Evolutionary conservation across 2,329 filamentous ascomycete species (phyloP).

Genomic region (Plenodomus lindquistii): DNA sequence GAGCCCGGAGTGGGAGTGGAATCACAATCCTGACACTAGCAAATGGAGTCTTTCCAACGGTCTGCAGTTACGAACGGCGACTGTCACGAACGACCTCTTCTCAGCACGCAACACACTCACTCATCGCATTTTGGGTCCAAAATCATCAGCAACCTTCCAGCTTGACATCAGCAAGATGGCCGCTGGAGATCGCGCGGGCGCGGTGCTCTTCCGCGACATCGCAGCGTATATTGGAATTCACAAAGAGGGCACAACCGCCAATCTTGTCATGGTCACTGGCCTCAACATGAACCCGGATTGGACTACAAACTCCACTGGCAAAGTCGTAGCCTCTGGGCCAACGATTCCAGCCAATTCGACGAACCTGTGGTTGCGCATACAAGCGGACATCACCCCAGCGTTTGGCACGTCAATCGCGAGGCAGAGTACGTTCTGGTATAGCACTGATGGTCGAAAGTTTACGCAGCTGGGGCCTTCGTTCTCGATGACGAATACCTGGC

Average conservation of each 20-base stretch:
- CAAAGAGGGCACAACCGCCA: slow-evolving; percentile 43
- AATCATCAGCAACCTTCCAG: slow-evolving; percentile 53
- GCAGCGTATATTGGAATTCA: slow-evolving; percentile 59
- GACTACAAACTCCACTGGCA: slow-evolving; percentile 38
- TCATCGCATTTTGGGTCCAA: slow-evolving; percentile 47
- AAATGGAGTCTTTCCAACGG: slow-evolving; percentile 52
- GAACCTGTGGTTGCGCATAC: slow-evolving; percentile 39
- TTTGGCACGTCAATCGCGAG: slow-evolving; percentile 26
- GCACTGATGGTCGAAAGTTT: slow-evolving; percentile 40
- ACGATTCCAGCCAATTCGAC: slow-evolving; percentile 14
- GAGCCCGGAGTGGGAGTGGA: slow-evolving; percentile 61
- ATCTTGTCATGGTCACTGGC: slow-evolving; percentile 43
- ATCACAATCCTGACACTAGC: slow-evolving; percentile 61
- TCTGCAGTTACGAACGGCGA: slow-evolving; percentile 54
- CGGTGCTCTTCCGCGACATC: slow-evolving; percentile 58
- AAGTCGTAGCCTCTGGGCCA: slow-evolving; percentile 30
- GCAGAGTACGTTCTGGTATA: slow-evolving; percentile 43
- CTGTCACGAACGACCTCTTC: slow-evolving; percentile 57
- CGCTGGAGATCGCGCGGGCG: slow-evolving; percentile 57
- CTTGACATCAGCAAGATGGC: slow-evolving; percentile 56
- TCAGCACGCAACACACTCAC: slow-evolving; percentile 49
- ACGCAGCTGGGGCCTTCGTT: slow-evolving; percentile 37
- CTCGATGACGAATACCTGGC: slow-evolving; percentile 40
- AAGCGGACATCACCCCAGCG: slow-evolving; percentile 44
- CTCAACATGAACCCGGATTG: slow-evolving; percentile 45